phyloP scores from a whole-genome alignment of 2,329 filamentous ascomycete genomes.

The Huntiella abstrusa region DNA sequence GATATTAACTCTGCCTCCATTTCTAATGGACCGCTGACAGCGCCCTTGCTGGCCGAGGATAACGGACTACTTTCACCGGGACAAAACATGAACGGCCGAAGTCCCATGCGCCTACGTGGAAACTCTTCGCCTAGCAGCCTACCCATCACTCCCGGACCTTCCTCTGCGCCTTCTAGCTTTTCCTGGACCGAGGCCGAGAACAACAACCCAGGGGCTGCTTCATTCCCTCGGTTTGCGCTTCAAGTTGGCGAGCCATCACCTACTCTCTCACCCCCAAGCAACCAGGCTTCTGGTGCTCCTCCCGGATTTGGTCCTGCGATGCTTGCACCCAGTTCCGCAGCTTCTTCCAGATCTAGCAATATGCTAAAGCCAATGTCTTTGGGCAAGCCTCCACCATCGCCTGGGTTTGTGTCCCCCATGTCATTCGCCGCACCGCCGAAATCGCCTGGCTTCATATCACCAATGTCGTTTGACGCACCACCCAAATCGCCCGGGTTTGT shows the following conservation, averaged over 20 bases:
- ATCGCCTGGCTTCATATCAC: no score
- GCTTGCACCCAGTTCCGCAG: not conserved
- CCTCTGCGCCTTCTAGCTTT: constrained; percentile 45
- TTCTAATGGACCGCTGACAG: constrained; percentile 39
- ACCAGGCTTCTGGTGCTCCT: not conserved
- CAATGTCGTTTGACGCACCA: no score
- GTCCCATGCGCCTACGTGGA: constrained; percentile 28
- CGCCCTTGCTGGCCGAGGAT: constrained; percentile 37
- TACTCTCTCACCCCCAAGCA: not conserved
- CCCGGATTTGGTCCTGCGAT: not conserved
- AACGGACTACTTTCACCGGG: constrained; percentile 16
- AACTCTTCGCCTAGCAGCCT: constrained; percentile 34
- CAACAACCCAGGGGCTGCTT: constrained; percentile 20
- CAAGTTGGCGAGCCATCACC: constrained; percentile 10
- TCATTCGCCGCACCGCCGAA: not conserved
- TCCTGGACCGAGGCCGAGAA: constrained; percentile 36
- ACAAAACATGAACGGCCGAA: constrained; percentile 16
- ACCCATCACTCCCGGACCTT: constrained; percentile 40
- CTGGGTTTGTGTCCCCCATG: not conserved
- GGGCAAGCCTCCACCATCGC: not conserved
- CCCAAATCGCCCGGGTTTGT: no score
- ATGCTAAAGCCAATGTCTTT: no score
- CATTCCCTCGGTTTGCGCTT: constrained; percentile 23
- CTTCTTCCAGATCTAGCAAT: not conserved
- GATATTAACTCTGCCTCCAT: constrained; percentile 31